A percentile compares a stretch with the other conserved stretches of the same genome.
Conservation (phyloP, 2,329 filamentous ascomycete genomes). For the Apiospora saccharicola region DNA sequence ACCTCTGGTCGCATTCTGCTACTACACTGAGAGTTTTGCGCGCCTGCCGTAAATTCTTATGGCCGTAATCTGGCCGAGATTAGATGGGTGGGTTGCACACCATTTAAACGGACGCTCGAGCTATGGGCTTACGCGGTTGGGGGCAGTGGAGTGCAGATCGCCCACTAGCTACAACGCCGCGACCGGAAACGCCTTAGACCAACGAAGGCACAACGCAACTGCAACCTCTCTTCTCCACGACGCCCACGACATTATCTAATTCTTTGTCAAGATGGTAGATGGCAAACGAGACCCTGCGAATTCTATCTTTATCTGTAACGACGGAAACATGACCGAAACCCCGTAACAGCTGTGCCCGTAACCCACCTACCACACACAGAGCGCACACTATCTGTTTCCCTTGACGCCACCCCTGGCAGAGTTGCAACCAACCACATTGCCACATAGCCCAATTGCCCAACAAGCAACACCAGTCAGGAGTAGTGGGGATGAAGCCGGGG, state of each 20-base stretch:
- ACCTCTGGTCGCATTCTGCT: not conserved
- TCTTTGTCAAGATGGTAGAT: not conserved
- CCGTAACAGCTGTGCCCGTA: not conserved
- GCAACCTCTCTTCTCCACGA: not conserved
- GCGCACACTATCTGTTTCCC: not conserved
- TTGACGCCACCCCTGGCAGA: not conserved
- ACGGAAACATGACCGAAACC: not conserved
- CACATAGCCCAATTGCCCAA: too few species aligned
- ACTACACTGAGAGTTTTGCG: too few species aligned
- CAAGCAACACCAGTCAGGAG: not conserved
- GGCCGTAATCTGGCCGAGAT: not conserved
- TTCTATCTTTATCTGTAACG: not conserved
- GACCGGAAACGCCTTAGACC: not conserved
- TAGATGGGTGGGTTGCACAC: not conserved
- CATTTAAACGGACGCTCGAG: not conserved
- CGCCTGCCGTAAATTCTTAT: not conserved
- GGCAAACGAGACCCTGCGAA: too few species aligned
- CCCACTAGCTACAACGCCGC: not conserved
- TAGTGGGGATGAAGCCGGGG: not conserved
- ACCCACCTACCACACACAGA: not conserved
- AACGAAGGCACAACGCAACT: not conserved
- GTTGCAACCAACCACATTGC: too few species aligned
- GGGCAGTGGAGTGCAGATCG: not conserved
- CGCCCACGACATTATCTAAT: not conserved
- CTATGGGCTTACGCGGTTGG: not conserved